A percentile compares a stretch with the other conserved stretches of the same genome.
Conservation (phyloP, 805 yeast genomes). For the Kregervanrija delftensis region DNA sequence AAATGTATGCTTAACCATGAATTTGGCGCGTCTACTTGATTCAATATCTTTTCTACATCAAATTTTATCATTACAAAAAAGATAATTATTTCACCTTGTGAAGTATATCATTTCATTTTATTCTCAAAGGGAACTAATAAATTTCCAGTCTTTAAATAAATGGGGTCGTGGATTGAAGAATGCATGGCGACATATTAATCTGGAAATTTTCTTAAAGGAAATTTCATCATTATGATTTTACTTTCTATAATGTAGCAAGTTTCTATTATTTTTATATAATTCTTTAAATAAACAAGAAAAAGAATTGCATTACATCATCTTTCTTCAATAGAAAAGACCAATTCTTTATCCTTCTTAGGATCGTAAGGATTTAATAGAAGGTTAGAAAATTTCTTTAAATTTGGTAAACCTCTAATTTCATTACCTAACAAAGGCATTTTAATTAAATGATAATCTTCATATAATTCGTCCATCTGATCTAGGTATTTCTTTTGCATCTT, state of each 20-base stretch:
- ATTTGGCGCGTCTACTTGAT: no score
- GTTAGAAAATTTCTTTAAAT: constrained; percentile 75
- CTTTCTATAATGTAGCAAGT: no score
- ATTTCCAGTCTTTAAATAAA: no score
- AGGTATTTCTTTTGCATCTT: constrained; percentile 93
- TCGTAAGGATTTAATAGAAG: constrained; percentile 74
- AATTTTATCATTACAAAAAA: no score
- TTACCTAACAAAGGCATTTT: constrained; percentile 93
- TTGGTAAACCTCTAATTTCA: constrained; percentile 90
- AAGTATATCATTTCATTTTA: no score
- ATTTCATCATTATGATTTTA: background rate
- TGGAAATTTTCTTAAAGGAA: no score
- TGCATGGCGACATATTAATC: no score
- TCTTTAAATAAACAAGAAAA: background rate
- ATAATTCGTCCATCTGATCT: constrained; percentile 91
- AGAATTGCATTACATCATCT: constrained; percentile 14
- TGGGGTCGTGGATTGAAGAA: no score
- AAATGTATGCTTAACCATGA: no score
- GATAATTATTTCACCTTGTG: no score
- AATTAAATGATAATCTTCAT: constrained; percentile 94
- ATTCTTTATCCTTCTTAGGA: constrained; percentile 50
- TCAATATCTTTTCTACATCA: no score
- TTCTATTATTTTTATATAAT: background rate
- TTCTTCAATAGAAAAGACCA: constrained; percentile 51
- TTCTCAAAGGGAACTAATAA: no score